Conservation (phyloP, 495 filamentous ascomycete genomes). For the Neurospora sp. region DNA sequence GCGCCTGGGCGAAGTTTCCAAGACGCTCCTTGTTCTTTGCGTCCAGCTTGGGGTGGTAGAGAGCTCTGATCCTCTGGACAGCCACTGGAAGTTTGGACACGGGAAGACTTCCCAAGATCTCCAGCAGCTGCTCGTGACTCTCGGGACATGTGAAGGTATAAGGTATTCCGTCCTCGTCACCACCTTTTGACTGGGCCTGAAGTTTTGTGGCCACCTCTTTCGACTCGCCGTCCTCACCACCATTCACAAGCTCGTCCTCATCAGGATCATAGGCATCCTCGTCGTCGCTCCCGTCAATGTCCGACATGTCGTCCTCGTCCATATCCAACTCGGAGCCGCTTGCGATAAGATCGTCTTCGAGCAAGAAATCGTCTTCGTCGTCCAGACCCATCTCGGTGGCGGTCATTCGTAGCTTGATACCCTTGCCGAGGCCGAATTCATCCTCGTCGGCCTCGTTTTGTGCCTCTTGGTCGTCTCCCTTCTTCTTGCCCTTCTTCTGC, state of each 20-base stretch:
- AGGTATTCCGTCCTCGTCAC: conserved; percentile 47
- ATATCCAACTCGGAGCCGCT: conserved; percentile 55
- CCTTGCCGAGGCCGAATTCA: conserved; percentile 45
- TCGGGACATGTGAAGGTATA: conserved; percentile 80
- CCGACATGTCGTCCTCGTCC: conserved; percentile 41
- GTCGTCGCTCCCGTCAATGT: conserved; percentile 43
- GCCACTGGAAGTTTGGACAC: conserved; percentile 60
- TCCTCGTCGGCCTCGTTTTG: conserved; percentile 36
- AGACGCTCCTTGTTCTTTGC: conserved; percentile 78
- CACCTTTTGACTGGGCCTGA: conserved; percentile 15
- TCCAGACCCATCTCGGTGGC: conserved; percentile 52
- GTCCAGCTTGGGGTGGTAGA: conserved; percentile 81
- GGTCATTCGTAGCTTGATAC: conserved; percentile 37
- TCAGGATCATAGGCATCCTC: conserved; percentile 30
- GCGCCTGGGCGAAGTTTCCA: conserved; percentile 56
- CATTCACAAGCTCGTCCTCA: conserved; percentile 61
- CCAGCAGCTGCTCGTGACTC: conserved; percentile 61
- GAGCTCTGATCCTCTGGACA: conserved; percentile 76
- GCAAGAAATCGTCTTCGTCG: conserved; percentile 85
- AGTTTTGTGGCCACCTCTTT: conserved; percentile 34
- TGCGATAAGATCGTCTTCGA: conserved; percentile 77
- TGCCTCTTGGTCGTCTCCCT: conserved; percentile 18
- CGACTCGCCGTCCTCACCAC: conserved; percentile 42
- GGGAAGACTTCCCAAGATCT: conserved; percentile 48
- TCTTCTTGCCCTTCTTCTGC: conserved; percentile 34